Conservation (phyloP, 805 yeast species). For the Sungouiozyma ichnusensis region DNA sequence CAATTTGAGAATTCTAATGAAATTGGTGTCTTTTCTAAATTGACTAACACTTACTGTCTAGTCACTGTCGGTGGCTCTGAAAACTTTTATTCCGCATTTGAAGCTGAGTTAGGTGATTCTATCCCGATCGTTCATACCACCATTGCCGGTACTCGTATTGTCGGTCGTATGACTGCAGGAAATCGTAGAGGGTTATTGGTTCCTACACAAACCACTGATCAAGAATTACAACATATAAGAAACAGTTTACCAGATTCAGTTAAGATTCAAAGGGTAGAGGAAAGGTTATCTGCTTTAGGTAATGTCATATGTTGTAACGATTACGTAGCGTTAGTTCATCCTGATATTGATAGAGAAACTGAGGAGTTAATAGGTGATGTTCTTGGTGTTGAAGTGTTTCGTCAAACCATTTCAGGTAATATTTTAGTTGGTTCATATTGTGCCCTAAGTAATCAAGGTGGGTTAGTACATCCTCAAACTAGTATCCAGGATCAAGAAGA, state of each 20-base stretch:
- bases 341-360: constrained; percentile 98
- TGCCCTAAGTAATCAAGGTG: constrained; percentile 92
- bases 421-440: constrained; percentile 96
- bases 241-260: constrained; percentile 92
- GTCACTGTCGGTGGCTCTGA: constrained; percentile 96
- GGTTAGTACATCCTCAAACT: constrained; percentile 96
- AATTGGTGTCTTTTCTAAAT: constrained; percentile 88
- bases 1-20: constrained; percentile 81
- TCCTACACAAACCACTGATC: constrained; percentile 97
- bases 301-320: constrained; percentile 98
- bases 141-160: constrained; percentile 94
- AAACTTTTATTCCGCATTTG: constrained; percentile 84
- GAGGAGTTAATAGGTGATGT: constrained; percentile 98
- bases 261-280: constrained; percentile 95
- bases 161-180: constrained; percentile 97
- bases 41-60: constrained; percentile 91
- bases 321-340: constrained; percentile 97
- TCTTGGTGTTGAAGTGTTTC: constrained; percentile 95
- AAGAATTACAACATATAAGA: constrained; percentile 94
- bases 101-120: constrained; percentile 93
- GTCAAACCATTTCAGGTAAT: constrained; percentile 98
- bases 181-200: constrained; percentile 95
- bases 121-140: constrained; percentile 96
- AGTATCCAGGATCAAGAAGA: constrained; percentile 97
- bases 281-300: constrained; percentile 91